Percentiles rank a stretch among this genome's conserved stretches.
These are phyloP conservation scores for Aureobasidium melanogenum DNA, from an alignment of 2,329 filamentous ascomycete species.

Conservation along the genomic window DNA sequence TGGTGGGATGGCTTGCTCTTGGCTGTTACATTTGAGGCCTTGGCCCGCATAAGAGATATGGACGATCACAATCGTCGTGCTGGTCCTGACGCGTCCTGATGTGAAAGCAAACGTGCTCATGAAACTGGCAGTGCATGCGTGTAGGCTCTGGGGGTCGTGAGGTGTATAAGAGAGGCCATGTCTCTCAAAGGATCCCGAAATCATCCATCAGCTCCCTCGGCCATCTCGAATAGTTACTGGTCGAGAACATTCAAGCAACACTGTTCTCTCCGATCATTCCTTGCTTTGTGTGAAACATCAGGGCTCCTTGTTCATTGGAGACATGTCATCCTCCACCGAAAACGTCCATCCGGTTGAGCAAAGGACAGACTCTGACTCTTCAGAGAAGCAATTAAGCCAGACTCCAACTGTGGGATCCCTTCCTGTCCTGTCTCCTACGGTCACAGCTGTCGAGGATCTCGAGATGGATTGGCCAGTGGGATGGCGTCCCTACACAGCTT, in stretches of 20 bases:
- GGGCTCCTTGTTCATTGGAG: not conserved
- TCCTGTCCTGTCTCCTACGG: not conserved
- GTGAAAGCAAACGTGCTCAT: not conserved
- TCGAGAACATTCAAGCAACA: not conserved
- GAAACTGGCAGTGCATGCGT: not conserved
- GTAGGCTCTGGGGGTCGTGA: not conserved
- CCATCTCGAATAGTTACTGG: not conserved
- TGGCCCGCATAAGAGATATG: slow-evolving; percentile 11
- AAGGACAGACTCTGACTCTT: not conserved
- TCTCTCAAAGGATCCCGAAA: not conserved
- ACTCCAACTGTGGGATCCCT: not conserved
- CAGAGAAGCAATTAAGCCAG: not conserved
- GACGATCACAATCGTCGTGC: slow-evolving; percentile 6
- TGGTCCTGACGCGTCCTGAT: slow-evolving; percentile 9
- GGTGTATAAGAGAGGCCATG: not conserved
- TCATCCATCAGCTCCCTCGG: not conserved
- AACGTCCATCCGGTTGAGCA: not conserved
- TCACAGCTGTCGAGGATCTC: not conserved
- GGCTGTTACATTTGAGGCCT: slow-evolving; percentile 11
- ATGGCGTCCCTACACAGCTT: slow-evolving; percentile 36
- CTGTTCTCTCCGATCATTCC: not conserved
- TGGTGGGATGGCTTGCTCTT: slow-evolving; percentile 4
- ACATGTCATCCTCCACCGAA: not conserved
- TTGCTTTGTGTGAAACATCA: not conserved
- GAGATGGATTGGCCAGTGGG: slow-evolving; percentile 36